Evolutionary conservation across 2,329 filamentous ascomycete genomes (phyloP), one percentile per base, ranked within the genome.

Genomic region (Rhynchosporium secalis): DNA sequence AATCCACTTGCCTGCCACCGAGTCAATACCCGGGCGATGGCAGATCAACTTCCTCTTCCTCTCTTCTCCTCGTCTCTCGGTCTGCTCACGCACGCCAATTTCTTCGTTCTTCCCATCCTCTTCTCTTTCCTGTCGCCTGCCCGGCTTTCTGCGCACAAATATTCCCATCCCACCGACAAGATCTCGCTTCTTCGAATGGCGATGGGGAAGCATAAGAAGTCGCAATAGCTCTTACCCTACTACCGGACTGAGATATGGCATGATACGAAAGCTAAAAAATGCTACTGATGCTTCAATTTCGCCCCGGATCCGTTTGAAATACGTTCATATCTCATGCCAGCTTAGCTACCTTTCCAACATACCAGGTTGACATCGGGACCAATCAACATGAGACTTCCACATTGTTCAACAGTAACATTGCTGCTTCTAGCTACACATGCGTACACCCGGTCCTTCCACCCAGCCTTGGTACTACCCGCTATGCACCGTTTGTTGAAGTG

Each of bases 341-440:
- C 36, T n/a, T 33, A 40, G 36, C 4, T 54, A n/a, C 15, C n/a
- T 12, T 28, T 33, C 29, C 36, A 38, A 40, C 20, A 20, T 10
- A 29, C 20, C 49, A 12, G 20, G 20, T 20, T 20, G 20, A 26
- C 49, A 26, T 54, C 20, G 10, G 10, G n/a, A 10, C 10, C 51
- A 54, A 54, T 54, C 51, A 41, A 41, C 20, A 54, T 54, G 51
- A 41, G 38, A 29, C 51, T 12, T 54, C 51, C 38, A n/a, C 51
- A 41, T 13, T 20, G 33, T 41, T 33, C 51, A 26, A 40, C 51
- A 41, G 36, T 20, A 3, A 54, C 40, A 40, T 54, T 54, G 51
- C 51, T 54, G 51, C 20, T 54, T 40, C 33, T 54, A 41, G 51
- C 51, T 29, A 54, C 4, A 54, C 51, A 54, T 54, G 36, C 51